phyloP scores from a whole-genome alignment of 129 eudicot species.

The Tanacetum coccineum region DNA sequence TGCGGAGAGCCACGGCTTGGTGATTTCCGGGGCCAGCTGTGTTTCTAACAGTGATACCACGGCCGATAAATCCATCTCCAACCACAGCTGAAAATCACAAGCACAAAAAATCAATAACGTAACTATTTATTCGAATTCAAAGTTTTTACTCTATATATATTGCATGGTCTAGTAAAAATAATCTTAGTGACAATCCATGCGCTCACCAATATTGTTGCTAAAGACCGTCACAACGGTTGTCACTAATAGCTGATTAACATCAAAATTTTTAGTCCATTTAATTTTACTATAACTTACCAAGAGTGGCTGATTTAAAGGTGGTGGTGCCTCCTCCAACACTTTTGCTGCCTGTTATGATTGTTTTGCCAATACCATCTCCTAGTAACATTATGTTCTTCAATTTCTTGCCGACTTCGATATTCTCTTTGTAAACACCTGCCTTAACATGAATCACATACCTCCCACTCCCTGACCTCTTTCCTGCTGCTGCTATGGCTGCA shows the following conservation, averaged over 20 bases:
- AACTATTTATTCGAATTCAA: too few species aligned
- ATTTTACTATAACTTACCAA: conserved; percentile 40
- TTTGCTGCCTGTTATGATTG: conserved; percentile 64
- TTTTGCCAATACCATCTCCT: conserved; percentile 77
- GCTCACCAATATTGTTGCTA: too few species aligned
- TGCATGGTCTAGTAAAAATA: too few species aligned
- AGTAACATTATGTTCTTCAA: conserved; percentile 60
- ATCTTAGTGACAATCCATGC: too few species aligned
- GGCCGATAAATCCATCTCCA: conserved; percentile 49
- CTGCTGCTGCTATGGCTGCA: conserved; percentile 54
- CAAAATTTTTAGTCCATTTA: too few species aligned
- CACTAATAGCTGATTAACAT: too few species aligned
- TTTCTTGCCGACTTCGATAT: conserved; percentile 41
- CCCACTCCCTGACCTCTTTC: conserved; percentile 42
- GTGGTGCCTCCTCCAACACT: conserved; percentile 71
- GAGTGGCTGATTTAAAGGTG: conserved; percentile 72
- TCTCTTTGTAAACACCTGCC: conserved; percentile 57
- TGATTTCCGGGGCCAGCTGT: conserved; percentile 50
- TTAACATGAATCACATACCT: conserved; percentile 60
- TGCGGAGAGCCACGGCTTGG: conserved; percentile 57
- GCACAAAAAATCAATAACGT: not conserved
- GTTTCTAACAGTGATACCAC: conserved; percentile 47
- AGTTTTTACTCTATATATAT: too few species aligned
- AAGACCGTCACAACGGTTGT: too few species aligned
- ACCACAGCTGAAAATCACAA: conserved; percentile 34